A percentile compares a stretch with the other conserved stretches of the same genome.
Conservation (phyloP, 2,329 filamentous ascomycete species). For the Claviceps paspali region DNA sequence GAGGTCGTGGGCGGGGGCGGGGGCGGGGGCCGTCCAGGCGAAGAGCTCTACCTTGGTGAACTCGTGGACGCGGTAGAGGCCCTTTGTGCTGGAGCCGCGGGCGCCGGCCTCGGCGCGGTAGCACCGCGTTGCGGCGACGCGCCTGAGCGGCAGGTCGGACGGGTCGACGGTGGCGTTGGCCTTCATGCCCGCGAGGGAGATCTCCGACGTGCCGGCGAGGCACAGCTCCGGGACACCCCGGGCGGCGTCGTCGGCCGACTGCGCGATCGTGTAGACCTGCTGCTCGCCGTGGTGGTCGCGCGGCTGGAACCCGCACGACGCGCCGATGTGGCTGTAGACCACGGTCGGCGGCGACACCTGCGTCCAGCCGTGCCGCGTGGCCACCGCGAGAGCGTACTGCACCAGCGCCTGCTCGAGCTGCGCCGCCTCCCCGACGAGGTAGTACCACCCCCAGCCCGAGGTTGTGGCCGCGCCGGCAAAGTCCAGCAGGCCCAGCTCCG, state of each 20-base stretch:
- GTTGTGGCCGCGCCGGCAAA: conserved; percentile 69
- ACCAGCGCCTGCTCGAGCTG: conserved; percentile 90
- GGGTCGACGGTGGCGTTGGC: conserved; percentile 55
- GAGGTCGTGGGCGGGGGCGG: conserved; percentile 33
- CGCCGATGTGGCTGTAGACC: conserved; percentile 81
- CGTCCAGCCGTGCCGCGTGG: conserved; percentile 60
- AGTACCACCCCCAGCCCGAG: conserved; percentile 97
- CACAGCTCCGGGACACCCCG: conserved; percentile 52
- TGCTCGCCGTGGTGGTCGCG: conserved; percentile 82
- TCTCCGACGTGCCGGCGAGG: conserved; percentile 83
- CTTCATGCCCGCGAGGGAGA: conserved; percentile 82
- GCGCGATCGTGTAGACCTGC: conserved; percentile 72
- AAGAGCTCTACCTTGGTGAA: conserved; percentile 99
- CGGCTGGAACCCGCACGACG: conserved; percentile 87
- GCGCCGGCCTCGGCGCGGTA: conserved; percentile 92
- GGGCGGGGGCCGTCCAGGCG: conserved; percentile 61
- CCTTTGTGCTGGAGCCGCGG: conserved; percentile 79
- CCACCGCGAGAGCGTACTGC: conserved; percentile 66
- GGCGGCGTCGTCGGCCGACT: conserved; percentile 45
- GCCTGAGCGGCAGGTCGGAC: conserved; percentile 55
- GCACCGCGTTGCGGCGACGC: conserved; percentile 77
- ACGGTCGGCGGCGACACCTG: conserved; percentile 74
- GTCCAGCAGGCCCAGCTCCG: conserved; percentile 77
- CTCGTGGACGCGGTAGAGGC: conserved; percentile 91
- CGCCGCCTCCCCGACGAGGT: conserved; percentile 78